Evolutionary conservation across 805 yeast genomes (phyloP), one percentile per base, ranked within the genome.

Genomic region (Candida wancherniae): DNA sequence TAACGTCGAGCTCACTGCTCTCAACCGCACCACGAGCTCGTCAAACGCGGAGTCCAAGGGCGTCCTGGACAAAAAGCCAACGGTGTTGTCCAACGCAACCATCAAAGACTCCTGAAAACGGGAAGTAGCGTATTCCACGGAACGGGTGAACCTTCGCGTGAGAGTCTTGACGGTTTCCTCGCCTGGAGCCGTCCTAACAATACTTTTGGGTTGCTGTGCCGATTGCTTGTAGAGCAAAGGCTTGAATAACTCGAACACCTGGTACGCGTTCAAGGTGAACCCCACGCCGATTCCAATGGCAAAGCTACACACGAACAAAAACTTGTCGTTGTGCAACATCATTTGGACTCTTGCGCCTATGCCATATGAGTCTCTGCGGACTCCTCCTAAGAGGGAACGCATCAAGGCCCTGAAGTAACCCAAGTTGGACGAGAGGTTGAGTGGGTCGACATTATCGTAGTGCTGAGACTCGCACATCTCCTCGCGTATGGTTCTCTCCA

Each of bases 231-330:
- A 33, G 23, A 33, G 15, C 11, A 28, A 11, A 14, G 30, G 19
- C 20, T 28, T 25, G 6, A 29, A n/a, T 7, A 28, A 14, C n/a
- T 23, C 24, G 24, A 43, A 22, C 4, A 45, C 24, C 7, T 48
- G 45, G 5, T 51, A 40, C 10, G 60, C 37, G 7, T 57, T 33
- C 15, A 41, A 16, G 2, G 44, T 19, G 7, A 39, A 34, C 2
- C 70, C 69, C 12, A 64, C 43, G 1, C 68, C 64, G 20, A 63
- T 44, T 1, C 69, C 69, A 14, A 62, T 17, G 1, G 63, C 43
- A 36, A 63, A 61, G 33, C 64, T 49, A 28, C 58, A 59, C 4
- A 61, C 15, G 8, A 59, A 25, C 42, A 39, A 38, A 4, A 36
- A 22, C 3, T 35, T 24, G 8, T 32, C 42, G 10, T 22, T 23